Conservation (phyloP, 208 protist genomes). For the Wallacemonas sp. region DNA sequence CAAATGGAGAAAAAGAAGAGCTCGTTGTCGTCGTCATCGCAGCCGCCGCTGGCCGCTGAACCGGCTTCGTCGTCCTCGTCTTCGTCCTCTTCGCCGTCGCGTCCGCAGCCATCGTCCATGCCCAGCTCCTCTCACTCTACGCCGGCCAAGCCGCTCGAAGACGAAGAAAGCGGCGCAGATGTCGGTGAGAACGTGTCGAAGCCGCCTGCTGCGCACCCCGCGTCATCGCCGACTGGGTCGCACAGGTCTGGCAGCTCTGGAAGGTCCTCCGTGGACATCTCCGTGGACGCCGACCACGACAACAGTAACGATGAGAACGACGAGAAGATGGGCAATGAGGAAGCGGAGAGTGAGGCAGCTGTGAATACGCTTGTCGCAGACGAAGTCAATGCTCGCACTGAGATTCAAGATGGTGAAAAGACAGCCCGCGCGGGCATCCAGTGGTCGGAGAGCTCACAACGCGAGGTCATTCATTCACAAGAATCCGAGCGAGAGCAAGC, state of each 20-base stretch:
- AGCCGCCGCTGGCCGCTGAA: background rate
- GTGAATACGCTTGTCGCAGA: background rate
- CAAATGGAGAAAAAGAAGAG: too few relatives aligned
- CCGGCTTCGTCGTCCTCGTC: background rate
- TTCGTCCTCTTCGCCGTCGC: background rate
- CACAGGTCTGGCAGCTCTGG: background rate
- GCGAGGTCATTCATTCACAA: conserved; percentile 34
- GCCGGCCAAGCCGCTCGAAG: background rate
- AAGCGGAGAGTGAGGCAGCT: background rate
- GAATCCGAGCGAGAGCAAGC: conserved; percentile 15
- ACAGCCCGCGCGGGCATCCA: conserved; percentile 37
- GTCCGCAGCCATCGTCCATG: too few relatives aligned
- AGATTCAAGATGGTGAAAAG: conserved; percentile 39
- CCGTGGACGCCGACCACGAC: too few relatives aligned
- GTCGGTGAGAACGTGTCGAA: too few relatives aligned
- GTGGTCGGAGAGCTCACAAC: conserved; percentile 58
- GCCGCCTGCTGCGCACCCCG: background rate
- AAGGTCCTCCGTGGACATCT: too few relatives aligned
- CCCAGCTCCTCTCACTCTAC: too few relatives aligned
- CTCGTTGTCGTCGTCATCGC: background rate
- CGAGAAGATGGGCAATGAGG: background rate
- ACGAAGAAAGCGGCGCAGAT: background rate
- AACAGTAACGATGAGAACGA: background rate
- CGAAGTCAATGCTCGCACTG: conserved; percentile 32
- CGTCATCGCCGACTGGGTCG: background rate